A percentile compares a stretch with the other conserved stretches of the same genome.
Conservation (phyloP, 139 green algal species). For the Chlamydomonas sphaeroides region DNA sequence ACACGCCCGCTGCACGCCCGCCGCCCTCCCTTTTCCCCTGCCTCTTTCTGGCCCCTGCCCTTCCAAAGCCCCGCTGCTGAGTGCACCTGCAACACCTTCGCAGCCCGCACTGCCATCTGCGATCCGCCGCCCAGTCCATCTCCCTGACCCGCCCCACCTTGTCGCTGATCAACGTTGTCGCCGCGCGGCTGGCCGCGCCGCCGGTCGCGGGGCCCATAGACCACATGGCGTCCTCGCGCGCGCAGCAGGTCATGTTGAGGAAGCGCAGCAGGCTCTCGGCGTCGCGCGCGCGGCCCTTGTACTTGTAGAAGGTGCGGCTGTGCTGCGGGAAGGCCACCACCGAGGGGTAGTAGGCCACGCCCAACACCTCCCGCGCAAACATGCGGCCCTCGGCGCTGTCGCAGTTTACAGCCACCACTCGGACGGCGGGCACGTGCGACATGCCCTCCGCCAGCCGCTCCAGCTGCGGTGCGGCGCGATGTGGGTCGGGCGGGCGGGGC, state of each 20-base stretch:
- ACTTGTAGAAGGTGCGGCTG: constrained; percentile 51
- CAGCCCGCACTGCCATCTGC: too few relatives aligned
- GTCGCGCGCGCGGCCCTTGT: constrained; percentile 44
- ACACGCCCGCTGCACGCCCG: too few relatives aligned
- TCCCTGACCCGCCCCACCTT: too few relatives aligned
- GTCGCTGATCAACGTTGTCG: not conserved
- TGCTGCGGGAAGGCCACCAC: constrained; percentile 46
- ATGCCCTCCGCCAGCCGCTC: constrained; percentile 46
- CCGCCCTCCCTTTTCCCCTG: too few relatives aligned
- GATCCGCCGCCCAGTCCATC: too few relatives aligned
- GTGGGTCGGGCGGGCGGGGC: not conserved
- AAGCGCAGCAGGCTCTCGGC: constrained; percentile 50
- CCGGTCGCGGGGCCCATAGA: not conserved
- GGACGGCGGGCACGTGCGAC: constrained; percentile 18
- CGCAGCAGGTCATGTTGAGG: constrained; percentile 59
- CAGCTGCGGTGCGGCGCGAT: constrained; percentile 8
- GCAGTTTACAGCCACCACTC: constrained; percentile 33
- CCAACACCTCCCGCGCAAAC: constrained; percentile 54
- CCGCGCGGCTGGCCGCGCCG: not conserved
- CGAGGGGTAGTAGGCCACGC: constrained; percentile 38
- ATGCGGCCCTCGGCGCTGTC: constrained; percentile 29
- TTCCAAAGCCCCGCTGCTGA: too few relatives aligned
- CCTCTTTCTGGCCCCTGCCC: too few relatives aligned
- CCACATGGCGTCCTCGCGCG: constrained; percentile 37
- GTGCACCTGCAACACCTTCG: too few relatives aligned